Evolutionary conservation across 2,329 filamentous ascomycete species (phyloP).

Genomic region (Cladophialophora yegresii): DNA sequence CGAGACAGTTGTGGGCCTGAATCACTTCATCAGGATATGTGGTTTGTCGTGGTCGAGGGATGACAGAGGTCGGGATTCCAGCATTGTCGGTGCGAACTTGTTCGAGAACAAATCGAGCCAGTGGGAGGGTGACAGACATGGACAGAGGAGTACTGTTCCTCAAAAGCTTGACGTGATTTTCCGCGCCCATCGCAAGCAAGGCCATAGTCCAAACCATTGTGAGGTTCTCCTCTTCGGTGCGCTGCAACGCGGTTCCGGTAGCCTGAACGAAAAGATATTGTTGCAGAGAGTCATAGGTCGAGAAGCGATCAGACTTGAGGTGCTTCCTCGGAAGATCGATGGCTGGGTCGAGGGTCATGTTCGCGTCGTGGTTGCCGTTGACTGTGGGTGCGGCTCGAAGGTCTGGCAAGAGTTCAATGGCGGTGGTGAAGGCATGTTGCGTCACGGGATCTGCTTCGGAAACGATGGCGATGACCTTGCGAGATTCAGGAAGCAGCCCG

Average conservation of each 20-base stretch:
- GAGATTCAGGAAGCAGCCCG: constrained; percentile 30
- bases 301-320: constrained; percentile 10
- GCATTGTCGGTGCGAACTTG: constrained; percentile 9
- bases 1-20: constrained; percentile 9
- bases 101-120: constrained; percentile 12
- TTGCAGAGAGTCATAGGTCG: constrained; percentile 18
- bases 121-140: constrained; percentile 11
- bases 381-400: neutral
- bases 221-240: constrained; percentile 23
- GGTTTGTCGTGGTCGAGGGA: neutral
- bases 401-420: constrained; percentile 21
- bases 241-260: neutral
- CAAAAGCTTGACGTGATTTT: constrained; percentile 27
- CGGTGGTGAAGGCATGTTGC: constrained; percentile 23
- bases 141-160: constrained; percentile 8
- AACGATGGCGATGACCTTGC: constrained; percentile 20
- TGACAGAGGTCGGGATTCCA: neutral
- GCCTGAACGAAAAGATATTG: constrained; percentile 14
- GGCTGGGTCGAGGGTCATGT: constrained; percentile 5
- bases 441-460: neutral
- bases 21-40: constrained; percentile 3
- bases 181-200: constrained; percentile 20
- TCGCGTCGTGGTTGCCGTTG: constrained; percentile 22
- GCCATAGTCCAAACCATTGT: constrained; percentile 27
- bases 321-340: constrained; percentile 2